phyloP scores from a whole-genome alignment of 2,329 filamentous ascomycete genomes.

The Blumeria graminis region DNA sequence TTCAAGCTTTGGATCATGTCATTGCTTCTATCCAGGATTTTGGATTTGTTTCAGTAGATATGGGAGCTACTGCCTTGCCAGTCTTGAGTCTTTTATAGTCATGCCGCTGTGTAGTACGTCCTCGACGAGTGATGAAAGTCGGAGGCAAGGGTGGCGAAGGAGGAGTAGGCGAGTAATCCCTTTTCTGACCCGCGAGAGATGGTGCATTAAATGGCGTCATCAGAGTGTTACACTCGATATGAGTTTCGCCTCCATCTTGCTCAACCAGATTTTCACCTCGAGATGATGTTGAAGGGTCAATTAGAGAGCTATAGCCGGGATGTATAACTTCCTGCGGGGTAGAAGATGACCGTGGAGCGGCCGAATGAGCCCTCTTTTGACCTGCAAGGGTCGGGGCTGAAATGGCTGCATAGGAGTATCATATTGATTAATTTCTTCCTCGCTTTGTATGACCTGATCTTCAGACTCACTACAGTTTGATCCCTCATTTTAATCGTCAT shows the following conservation, averaged over 20 bases:
- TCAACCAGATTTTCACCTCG: not conserved
- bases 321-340: not conserved
- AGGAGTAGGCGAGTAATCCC: not conserved
- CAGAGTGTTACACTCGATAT: not conserved
- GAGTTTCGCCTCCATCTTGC: not conserved
- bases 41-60: not conserved
- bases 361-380: not conserved
- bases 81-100: not conserved
- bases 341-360: not conserved
- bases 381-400: not conserved
- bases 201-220: not conserved
- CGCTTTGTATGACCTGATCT: not conserved
- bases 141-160: not conserved
- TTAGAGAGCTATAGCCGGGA: not conserved
- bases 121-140: not conserved
- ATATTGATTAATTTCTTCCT: not conserved
- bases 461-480: not conserved
- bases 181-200: not conserved
- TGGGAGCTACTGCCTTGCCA: not conserved
- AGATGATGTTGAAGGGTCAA: not conserved
- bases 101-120: not conserved
- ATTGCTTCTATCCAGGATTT: not conserved
- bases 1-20: not conserved
- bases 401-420: not conserved
- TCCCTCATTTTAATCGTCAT: not conserved